Conservation (phyloP, 768 basidiomycete genomes). For the Nidularia pulvinata region DNA sequence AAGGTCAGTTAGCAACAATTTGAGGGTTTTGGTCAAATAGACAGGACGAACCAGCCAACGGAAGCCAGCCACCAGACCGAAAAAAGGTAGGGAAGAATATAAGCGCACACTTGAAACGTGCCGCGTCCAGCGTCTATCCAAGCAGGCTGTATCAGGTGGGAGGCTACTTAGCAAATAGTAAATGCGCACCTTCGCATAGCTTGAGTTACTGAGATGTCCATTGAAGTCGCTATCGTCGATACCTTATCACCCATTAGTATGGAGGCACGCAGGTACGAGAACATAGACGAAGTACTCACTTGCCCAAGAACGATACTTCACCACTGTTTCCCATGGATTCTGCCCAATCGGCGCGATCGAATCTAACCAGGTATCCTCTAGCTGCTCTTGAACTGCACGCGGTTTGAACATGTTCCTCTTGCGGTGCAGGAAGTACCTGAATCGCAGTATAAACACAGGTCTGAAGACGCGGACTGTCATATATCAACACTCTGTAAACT, state of each 20-base stretch:
- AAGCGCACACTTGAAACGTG: conserved; percentile 1
- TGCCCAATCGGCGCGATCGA: conserved; percentile 49
- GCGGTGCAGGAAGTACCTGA: conserved; percentile 27
- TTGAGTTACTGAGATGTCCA: conserved; percentile 78
- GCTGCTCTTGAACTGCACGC: conserved; percentile 19
- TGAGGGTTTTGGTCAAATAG: conserved; percentile 25
- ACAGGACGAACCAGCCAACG: conserved; percentile 47
- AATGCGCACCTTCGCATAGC: conserved; percentile 67
- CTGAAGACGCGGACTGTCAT: conserved; percentile 51
- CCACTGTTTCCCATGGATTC: conserved; percentile 49
- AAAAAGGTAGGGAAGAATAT: not conserved
- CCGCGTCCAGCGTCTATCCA: not conserved
- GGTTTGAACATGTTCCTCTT: conserved; percentile 36
- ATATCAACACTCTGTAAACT: conserved; percentile 4
- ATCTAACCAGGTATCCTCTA: conserved; percentile 45
- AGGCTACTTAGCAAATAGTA: not conserved
- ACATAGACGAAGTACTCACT: conserved; percentile 40
- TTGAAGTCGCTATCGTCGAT: conserved; percentile 77
- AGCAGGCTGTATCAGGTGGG: not conserved
- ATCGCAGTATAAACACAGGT: conserved; percentile 34
- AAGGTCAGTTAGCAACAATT: not conserved
- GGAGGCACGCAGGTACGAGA: not conserved
- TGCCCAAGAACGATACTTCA: conserved; percentile 48
- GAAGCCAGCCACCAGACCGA: not conserved
- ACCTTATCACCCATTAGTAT: conserved; percentile 29